Percentiles rank a stretch among this genome's conserved stretches.
These are phyloP conservation scores for Rhodotorula sphaerocarpa DNA, from an alignment of 768 basidiomycete species.

Conservation along the genomic window DNA sequence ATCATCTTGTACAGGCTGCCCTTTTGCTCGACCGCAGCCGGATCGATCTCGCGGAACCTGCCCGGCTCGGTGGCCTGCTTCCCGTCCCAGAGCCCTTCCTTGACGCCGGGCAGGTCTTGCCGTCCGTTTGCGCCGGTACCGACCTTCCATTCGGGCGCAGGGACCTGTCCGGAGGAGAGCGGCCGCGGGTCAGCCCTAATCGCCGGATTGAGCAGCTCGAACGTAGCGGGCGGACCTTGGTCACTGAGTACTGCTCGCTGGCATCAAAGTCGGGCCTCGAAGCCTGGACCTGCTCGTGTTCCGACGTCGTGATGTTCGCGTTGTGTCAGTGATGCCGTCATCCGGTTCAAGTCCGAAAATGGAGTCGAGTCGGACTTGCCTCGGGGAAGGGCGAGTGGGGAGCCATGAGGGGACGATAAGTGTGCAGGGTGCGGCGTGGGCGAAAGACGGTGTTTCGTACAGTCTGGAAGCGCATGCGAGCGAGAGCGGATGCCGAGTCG, in stretches of 20 bases:
- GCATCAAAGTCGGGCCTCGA: constrained; percentile 22
- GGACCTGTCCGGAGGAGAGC: constrained; percentile 8
- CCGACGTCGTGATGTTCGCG: neutral
- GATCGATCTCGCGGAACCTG: constrained; percentile 21
- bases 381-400: neutral
- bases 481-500: too few species aligned
- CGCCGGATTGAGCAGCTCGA: neutral
- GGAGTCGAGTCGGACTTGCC: too few species aligned
- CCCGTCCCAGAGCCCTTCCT: constrained; percentile 21
- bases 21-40: neutral
- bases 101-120: constrained; percentile 15
- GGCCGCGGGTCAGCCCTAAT: neutral
- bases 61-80: neutral
- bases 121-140: constrained; percentile 17
- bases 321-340: too few species aligned
- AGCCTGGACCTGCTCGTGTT: constrained; percentile 16
- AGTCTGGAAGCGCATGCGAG: too few species aligned
- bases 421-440: too few species aligned
- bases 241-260: neutral
- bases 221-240: constrained; percentile 1
- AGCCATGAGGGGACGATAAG: too few species aligned
- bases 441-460: too few species aligned
- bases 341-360: too few species aligned
- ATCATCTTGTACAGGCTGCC: constrained; percentile 21
- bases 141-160: constrained; percentile 31